A percentile compares a stretch with the other conserved stretches of the same genome.
phyloP scores from a whole-genome alignment of 768 basidiomycete genomes.

The Lentinula edodes region DNA sequence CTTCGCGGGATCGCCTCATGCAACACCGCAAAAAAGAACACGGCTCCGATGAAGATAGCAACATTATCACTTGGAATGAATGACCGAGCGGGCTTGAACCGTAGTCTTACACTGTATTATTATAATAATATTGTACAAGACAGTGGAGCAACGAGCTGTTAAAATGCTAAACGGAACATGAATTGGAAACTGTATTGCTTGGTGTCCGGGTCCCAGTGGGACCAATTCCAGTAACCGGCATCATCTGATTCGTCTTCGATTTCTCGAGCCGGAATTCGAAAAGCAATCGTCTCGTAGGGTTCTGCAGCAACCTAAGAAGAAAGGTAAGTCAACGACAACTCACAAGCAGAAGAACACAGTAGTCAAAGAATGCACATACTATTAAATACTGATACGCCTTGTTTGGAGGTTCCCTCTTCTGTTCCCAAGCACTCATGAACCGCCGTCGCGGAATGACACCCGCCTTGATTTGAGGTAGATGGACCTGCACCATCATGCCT shows the following conservation, averaged over 20 bases:
- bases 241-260: slow-evolving; percentile 94
- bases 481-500: slow-evolving; percentile 96
- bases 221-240: slow-evolving; percentile 93
- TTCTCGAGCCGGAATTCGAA: slow-evolving; percentile 94
- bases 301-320: slow-evolving; percentile 87
- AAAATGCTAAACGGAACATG: slow-evolving; percentile 72
- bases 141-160: neutral
- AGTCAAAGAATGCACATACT: slow-evolving; percentile 42
- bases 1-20: slow-evolving; percentile 63
- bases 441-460: slow-evolving; percentile 80
- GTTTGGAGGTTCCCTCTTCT: slow-evolving; percentile 91
- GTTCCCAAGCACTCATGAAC: slow-evolving; percentile 98
- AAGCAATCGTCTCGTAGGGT: slow-evolving; percentile 98
- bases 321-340: slow-evolving; percentile 14
- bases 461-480: slow-evolving; percentile 89
- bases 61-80: slow-evolving; percentile 74
- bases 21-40: slow-evolving; percentile 73
- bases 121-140: neutral
- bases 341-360: neutral
- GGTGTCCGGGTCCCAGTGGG: slow-evolving; percentile 98
- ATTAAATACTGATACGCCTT: slow-evolving; percentile 97
- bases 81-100: slow-evolving; percentile 12
- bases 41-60: slow-evolving; percentile 38
- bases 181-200: slow-evolving; percentile 99
- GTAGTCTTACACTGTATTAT: neutral